Percentiles rank a stretch among this genome's conserved stretches.
phyloP scores from a whole-genome alignment of 2,329 filamentous ascomycete species.

The Cladophialophora bantiana region DNA sequence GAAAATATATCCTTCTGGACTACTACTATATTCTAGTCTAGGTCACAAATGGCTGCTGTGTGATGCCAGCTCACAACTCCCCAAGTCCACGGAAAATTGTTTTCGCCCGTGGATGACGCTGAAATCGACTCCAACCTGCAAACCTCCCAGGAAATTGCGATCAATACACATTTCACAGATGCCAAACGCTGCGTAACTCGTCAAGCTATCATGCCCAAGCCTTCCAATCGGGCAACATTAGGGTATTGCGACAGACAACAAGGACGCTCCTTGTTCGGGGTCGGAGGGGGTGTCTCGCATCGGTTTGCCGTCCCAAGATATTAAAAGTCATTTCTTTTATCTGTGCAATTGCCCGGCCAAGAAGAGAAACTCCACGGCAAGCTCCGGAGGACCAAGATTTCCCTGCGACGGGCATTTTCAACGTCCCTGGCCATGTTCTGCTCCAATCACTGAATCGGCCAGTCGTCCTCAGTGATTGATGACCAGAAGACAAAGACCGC shows the following conservation, averaged over 20 bases:
- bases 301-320: conserved; percentile 4
- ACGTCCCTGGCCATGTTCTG: not conserved
- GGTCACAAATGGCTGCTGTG: conserved; percentile 16
- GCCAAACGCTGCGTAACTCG: conserved; percentile 38
- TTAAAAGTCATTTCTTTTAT: conserved; percentile 1
- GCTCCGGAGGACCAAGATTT: not conserved
- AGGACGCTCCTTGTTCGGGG: not conserved
- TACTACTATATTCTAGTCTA: conserved; percentile 33
- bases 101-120: conserved; percentile 3
- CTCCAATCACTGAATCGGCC: conserved; percentile 64
- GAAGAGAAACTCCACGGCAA: conserved; percentile 1
- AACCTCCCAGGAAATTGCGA: conserved; percentile 7
- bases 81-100: not conserved
- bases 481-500: conserved; percentile 97
- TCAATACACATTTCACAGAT: conserved; percentile 33
- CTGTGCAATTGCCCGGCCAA: conserved; percentile 4
- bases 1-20: not conserved
- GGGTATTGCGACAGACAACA: conserved; percentile 11
- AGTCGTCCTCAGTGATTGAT: conserved; percentile 98
- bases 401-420: not conserved
- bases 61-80: conserved; percentile 29
- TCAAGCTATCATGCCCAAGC: conserved; percentile 26
- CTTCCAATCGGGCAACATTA: conserved; percentile 8
- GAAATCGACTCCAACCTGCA: conserved; percentile 20
- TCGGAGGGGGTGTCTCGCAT: not conserved